Evolutionary conservation across 2,329 filamentous ascomycete species (phyloP).

Genomic region (Periconia macrospinosa): DNA sequence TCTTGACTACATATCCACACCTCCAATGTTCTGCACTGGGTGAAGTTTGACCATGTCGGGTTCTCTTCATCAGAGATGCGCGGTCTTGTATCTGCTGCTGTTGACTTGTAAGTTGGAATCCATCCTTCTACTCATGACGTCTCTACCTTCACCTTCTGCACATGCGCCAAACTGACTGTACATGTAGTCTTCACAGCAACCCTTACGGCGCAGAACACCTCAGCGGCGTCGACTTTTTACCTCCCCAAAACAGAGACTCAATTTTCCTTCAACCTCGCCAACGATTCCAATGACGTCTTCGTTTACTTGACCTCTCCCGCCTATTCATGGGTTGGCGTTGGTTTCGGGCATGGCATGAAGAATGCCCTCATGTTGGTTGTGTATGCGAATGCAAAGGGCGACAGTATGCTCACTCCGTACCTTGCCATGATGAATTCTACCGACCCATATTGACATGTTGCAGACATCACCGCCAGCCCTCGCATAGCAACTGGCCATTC

Average conservation of each 20-base stretch:
- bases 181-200: slow-evolving; percentile 17
- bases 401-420: slow-evolving; percentile 25
- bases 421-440: neutral
- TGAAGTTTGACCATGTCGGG: neutral
- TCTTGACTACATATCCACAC: neutral
- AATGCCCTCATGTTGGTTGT: slow-evolving; percentile 49
- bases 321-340: slow-evolving; percentile 50
- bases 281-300: slow-evolving; percentile 36
- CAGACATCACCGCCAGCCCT: slow-evolving; percentile 42
- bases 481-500: slow-evolving; percentile 37
- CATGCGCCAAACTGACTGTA: neutral
- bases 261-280: slow-evolving; percentile 39
- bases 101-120: neutral
- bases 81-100: neutral
- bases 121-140: no score
- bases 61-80: neutral
- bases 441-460: slow-evolving; percentile 5
- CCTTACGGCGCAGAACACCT: slow-evolving; percentile 19
- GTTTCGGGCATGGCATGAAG: slow-evolving; percentile 48
- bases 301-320: slow-evolving; percentile 39
- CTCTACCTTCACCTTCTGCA: neutral
- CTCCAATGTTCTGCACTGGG: neutral
- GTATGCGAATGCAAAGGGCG: slow-evolving; percentile 41
- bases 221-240: slow-evolving; percentile 36
- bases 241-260: slow-evolving; percentile 35